Evolutionary conservation across 208 protist genomes (phyloP).

Genomic region (Phytomonas francai): DNA sequence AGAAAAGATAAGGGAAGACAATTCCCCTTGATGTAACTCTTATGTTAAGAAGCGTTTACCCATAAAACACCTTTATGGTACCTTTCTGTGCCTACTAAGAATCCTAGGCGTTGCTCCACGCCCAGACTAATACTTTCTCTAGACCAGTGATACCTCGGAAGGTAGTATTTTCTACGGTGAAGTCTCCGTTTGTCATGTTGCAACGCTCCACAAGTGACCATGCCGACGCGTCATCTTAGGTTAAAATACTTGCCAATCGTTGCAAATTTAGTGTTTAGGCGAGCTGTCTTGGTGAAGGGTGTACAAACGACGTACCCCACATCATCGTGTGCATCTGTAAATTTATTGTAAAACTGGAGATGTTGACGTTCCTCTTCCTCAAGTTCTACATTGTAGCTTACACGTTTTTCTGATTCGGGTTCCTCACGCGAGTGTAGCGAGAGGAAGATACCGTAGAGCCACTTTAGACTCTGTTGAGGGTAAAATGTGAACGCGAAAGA

Average conservation of each 20-base stretch:
- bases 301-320: neutral
- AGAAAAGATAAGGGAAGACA: too few relatives aligned
- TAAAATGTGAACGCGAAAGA: neutral
- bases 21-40: too few relatives aligned
- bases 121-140: too few relatives aligned
- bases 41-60: too few relatives aligned
- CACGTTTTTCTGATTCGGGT: conserved; percentile 59
- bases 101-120: too few relatives aligned
- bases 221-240: conserved; percentile 22
- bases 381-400: conserved; percentile 62
- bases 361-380: conserved; percentile 38
- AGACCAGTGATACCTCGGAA: too few relatives aligned
- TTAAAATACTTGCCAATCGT: conserved; percentile 13
- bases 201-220: conserved; percentile 31
- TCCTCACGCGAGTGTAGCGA: conserved; percentile 31
- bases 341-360: conserved; percentile 35
- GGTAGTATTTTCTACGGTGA: conserved; percentile 19
- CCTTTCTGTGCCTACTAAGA: too few relatives aligned
- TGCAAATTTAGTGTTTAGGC: neutral
- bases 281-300: neutral
- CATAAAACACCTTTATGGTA: too few relatives aligned
- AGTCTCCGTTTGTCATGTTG: conserved; percentile 58
- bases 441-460: conserved; percentile 26
- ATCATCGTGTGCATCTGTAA: conserved; percentile 27
- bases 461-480: conserved; percentile 11